These are phyloP conservation scores for Pseudozyma hubeiensis DNA, from an alignment of 1,284 basidiomycete species.

Conservation along the genomic window DNA sequence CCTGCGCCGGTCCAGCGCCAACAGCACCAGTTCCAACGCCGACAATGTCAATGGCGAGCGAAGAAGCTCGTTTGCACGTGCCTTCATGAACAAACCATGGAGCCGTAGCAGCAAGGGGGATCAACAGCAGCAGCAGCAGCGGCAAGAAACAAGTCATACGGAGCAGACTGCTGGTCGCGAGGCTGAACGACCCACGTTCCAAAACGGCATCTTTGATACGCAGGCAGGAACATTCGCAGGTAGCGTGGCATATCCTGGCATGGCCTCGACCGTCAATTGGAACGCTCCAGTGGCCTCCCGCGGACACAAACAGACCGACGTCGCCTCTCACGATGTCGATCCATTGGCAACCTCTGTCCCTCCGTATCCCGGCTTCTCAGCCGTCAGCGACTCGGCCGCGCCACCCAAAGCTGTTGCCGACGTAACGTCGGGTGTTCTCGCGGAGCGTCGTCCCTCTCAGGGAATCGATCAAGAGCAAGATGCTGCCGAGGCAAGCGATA, in stretches of 20 bases:
- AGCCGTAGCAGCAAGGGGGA: slow-evolving; percentile 35
- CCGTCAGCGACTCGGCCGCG: slow-evolving; percentile 9
- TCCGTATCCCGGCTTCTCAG: slow-evolving; percentile 22
- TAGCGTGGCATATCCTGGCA: slow-evolving; percentile 26
- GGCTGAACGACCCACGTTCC: slow-evolving; percentile 13
- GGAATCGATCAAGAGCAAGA: slow-evolving; percentile 58
- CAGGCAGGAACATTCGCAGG: not conserved
- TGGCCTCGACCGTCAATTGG: slow-evolving; percentile 43
- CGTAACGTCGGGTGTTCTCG: slow-evolving; percentile 11
- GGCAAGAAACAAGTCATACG: not conserved
- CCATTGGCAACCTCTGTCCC: slow-evolving; percentile 16
- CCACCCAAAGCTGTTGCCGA: slow-evolving; percentile 14
- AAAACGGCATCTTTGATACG: slow-evolving; percentile 33
- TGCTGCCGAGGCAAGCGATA: slow-evolving; percentile 28
- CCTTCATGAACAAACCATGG: slow-evolving; percentile 35
- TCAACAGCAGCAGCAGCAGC: not conserved
- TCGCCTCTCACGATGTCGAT: slow-evolving; percentile 29
- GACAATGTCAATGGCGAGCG: slow-evolving; percentile 22
- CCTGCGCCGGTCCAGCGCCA: slow-evolving; percentile 31
- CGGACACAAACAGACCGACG: not conserved
- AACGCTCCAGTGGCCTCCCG: slow-evolving; percentile 6
- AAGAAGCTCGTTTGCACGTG: slow-evolving; percentile 36
- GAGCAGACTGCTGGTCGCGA: slow-evolving; percentile 10
- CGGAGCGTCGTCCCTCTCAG: slow-evolving; percentile 31
- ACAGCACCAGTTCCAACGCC: slow-evolving; percentile 21